Evolutionary conservation across 345 rosid species (phyloP).

Genomic region (Melaleuca alternifolia): DNA sequence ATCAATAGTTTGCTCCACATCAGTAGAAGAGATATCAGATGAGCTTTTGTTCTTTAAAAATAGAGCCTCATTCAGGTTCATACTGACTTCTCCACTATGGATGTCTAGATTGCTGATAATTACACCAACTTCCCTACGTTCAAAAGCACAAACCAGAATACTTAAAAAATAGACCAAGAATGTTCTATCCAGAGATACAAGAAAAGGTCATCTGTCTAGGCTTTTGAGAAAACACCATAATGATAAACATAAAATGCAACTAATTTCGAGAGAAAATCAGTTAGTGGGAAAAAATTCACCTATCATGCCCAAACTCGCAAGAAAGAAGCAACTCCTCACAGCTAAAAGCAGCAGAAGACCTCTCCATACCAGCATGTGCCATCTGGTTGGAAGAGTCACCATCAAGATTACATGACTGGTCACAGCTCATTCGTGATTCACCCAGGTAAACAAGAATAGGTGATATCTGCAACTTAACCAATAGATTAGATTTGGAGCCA

Average conservation of each 20-base stretch:
- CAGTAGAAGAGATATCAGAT: constrained; percentile 23
- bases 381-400: constrained; percentile 34
- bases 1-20: constrained; percentile 16
- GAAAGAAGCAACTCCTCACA: constrained; percentile 78
- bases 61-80: constrained; percentile 66
- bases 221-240: not conserved
- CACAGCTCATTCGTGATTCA: constrained; percentile 48
- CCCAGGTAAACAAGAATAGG: constrained; percentile 58
- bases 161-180: not conserved
- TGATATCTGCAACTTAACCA: constrained; percentile 58
- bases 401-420: constrained; percentile 35
- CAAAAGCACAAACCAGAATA: constrained; percentile 11
- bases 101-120: constrained; percentile 57
- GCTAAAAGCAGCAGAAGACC: constrained; percentile 53
- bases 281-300: constrained; percentile 31
- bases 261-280: not conserved
- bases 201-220: not conserved
- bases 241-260: not conserved
- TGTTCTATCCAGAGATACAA: not conserved
- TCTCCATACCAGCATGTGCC: constrained; percentile 34
- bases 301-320: constrained; percentile 79
- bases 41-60: constrained; percentile 47
- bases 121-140: constrained; percentile 72
- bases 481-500: constrained; percentile 55
- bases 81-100: constrained; percentile 53